Percentiles rank a stretch among this genome's conserved stretches.
Conservation (phyloP, 1,139 yeast genomes). For the Blastobotrys serpentis region DNA sequence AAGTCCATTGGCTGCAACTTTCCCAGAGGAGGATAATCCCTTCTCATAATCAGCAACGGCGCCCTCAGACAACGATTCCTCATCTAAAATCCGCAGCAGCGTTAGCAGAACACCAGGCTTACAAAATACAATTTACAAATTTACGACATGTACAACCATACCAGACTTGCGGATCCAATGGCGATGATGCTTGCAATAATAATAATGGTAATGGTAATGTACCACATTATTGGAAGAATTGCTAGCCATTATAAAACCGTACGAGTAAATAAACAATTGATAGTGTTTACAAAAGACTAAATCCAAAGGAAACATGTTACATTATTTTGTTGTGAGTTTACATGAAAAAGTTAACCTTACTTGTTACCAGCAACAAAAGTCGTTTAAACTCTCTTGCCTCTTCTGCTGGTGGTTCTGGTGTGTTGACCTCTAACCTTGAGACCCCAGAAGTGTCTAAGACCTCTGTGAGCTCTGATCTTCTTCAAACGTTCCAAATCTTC, state of each 20-base stretch:
- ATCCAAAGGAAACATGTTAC: conserved; percentile 7
- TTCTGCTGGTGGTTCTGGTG: conserved; percentile 99
- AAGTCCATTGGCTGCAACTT: neutral
- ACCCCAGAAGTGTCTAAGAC: conserved; percentile 99
- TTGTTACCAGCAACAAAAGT: conserved; percentile 39
- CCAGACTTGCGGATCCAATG: conserved; percentile 11
- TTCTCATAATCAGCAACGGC: neutral
- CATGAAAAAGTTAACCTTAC: conserved; percentile 24
- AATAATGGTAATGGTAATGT: conserved; percentile 18
- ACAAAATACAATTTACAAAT: neutral
- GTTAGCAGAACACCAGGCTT: no score
- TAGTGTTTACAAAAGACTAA: conserved; percentile 4
- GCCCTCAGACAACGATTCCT: conserved; percentile 7
- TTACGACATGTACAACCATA: neutral
- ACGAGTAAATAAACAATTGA: no score
- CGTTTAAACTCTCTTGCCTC: conserved; percentile 53
- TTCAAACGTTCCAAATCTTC: conserved; percentile 99
- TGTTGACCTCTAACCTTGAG: conserved; percentile 95
- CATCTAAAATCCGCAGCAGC: neutral
- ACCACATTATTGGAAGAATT: conserved; percentile 5
- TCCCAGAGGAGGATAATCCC: neutral
- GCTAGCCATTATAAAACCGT: conserved; percentile 1
- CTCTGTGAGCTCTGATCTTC: conserved; percentile 99
- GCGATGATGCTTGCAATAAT: conserved; percentile 15
- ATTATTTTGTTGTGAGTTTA: conserved; percentile 7